Conservation (phyloP, 257 asterid species). For the Penstemon eatonii region DNA sequence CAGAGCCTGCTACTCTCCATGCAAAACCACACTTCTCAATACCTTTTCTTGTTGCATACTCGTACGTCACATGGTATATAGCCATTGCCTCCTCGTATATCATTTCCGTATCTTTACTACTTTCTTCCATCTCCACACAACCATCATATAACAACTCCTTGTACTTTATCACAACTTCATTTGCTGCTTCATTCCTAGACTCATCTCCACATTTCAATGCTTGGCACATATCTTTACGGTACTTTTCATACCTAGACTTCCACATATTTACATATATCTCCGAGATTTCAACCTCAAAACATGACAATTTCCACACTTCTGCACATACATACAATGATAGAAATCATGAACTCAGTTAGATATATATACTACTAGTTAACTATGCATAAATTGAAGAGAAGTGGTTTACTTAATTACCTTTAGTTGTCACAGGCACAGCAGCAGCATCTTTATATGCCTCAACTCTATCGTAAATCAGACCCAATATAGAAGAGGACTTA, state of each 20-base stretch:
- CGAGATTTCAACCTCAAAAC: conserved; percentile 36
- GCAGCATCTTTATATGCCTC: conserved; percentile 34
- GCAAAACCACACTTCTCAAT: conserved; percentile 58
- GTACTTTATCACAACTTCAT: conserved; percentile 55
- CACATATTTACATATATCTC: conserved; percentile 38
- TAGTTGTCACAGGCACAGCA: neutral
- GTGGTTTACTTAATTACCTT: too few relatives aligned
- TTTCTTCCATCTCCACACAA: conserved; percentile 49
- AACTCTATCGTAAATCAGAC: conserved; percentile 54
- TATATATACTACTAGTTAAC: too few relatives aligned
- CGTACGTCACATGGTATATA: conserved; percentile 49
- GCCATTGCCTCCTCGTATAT: conserved; percentile 65
- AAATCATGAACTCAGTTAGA: neutral
- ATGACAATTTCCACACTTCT: conserved; percentile 59
- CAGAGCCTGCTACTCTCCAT: conserved; percentile 79
- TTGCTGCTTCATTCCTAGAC: conserved; percentile 42
- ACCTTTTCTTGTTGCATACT: conserved; percentile 32
- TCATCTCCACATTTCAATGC: conserved; percentile 42
- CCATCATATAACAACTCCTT: conserved; percentile 73
- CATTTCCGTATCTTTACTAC: conserved; percentile 31
- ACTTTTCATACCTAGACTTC: conserved; percentile 41
- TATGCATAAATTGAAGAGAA: too few relatives aligned
- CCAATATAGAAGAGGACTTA: conserved; percentile 60
- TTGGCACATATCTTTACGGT: conserved; percentile 49
- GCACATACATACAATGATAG: neutral